Evolutionary conservation across 2,329 filamentous ascomycete species (phyloP).

Genomic region (Phyllosticta citriasiana): DNA sequence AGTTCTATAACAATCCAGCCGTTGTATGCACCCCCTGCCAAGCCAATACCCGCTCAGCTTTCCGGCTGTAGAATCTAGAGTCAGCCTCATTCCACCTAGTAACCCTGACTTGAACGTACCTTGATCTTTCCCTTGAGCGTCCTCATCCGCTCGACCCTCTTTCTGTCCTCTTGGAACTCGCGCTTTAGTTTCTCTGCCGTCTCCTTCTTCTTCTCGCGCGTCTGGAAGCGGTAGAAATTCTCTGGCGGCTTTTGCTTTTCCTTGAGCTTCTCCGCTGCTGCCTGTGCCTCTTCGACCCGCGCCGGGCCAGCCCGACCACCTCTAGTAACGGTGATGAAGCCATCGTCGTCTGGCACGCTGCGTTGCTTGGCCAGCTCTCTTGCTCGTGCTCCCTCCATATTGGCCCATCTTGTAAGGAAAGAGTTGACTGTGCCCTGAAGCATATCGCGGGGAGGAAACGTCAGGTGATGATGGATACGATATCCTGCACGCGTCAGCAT

Average conservation of each 20-base stretch:
- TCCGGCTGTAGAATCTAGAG: slow-evolving; percentile 4
- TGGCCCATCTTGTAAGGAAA: slow-evolving; percentile 70
- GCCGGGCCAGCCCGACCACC: slow-evolving; percentile 67
- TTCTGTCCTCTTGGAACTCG: slow-evolving; percentile 67
- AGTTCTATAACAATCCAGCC: neutral
- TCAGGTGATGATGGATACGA: slow-evolving; percentile 55
- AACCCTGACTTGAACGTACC: neutral
- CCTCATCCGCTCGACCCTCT: slow-evolving; percentile 61
- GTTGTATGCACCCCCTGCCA: neutral
- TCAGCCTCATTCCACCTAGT: neutral
- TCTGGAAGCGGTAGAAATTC: slow-evolving; percentile 80
- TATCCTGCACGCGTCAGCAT: slow-evolving; percentile 35
- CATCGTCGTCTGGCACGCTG: slow-evolving; percentile 83
- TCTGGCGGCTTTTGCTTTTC: slow-evolving; percentile 50
- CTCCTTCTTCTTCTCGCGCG: slow-evolving; percentile 67
- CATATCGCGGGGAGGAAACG: slow-evolving; percentile 56
- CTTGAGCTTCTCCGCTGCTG: slow-evolving; percentile 49
- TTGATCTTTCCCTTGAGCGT: slow-evolving; percentile 40
- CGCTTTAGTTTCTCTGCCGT: slow-evolving; percentile 58
- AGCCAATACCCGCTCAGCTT: slow-evolving; percentile 1
- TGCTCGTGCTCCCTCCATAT: slow-evolving; percentile 58
- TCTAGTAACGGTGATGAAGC: slow-evolving; percentile 83
- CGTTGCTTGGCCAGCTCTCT: slow-evolving; percentile 52
- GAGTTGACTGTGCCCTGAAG: slow-evolving; percentile 70
- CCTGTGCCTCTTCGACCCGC: slow-evolving; percentile 58